These are phyloP conservation scores for Plantago coronopus DNA, from an alignment of 305 asterid genomes.

Conservation along the genomic window DNA sequence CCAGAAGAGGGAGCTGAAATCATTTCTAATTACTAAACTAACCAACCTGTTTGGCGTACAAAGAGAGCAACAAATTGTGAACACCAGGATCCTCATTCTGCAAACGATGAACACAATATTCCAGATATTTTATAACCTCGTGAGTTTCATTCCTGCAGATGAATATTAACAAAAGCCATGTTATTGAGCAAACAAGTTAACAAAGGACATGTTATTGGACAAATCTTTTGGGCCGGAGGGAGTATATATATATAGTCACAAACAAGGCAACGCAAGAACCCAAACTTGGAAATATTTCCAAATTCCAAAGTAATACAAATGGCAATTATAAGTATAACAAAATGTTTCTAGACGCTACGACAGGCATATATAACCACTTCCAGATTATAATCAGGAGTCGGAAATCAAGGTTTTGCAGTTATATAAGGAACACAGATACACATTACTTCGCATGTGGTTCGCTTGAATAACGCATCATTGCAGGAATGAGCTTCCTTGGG, in stretches of 20 bases:
- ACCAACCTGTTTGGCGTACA: constrained; percentile 85
- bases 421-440: constrained; percentile 21
- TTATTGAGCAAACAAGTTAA: constrained; percentile 14
- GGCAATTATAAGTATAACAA: neutral
- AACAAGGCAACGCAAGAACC: no score
- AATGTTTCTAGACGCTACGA: no score
- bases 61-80: constrained; percentile 84
- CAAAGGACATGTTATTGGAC: constrained; percentile 1
- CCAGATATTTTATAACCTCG: constrained; percentile 93
- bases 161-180: constrained; percentile 3
- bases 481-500: constrained; percentile 96
- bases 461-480: constrained; percentile 98
- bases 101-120: constrained; percentile 83
- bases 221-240: no score
- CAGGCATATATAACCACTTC: constrained; percentile 4
- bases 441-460: constrained; percentile 96
- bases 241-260: no score
- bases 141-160: constrained; percentile 93
- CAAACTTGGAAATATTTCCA: no score
- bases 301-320: no score
- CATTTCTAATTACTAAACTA: constrained; percentile 3
- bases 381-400: neutral
- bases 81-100: constrained; percentile 97
- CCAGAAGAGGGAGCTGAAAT: constrained; percentile 5
- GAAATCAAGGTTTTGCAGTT: neutral